These are phyloP conservation scores for Camptophora hylomeconis DNA, from an alignment of 2,329 filamentous ascomycete species.

Conservation along the genomic window DNA sequence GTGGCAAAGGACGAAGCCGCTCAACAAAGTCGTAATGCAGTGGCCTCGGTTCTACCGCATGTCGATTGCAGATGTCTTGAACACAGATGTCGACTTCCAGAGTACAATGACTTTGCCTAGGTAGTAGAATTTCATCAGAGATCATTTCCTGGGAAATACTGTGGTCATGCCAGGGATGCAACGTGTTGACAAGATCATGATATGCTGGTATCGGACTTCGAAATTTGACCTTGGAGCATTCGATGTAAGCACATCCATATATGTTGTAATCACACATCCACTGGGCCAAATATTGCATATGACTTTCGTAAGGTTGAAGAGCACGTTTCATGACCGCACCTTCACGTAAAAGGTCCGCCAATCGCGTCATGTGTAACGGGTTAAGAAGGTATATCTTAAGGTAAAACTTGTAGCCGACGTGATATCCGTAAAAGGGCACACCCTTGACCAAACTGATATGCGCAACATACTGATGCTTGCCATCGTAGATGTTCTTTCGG, in stretches of 20 bases:
- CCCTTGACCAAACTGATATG: conserved; percentile 88
- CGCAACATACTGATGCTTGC: conserved; percentile 63
- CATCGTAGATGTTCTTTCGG: conserved; percentile 58
- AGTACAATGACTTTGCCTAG: conserved; percentile 73
- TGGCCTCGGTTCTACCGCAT: conserved; percentile 58
- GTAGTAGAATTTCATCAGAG: conserved; percentile 50
- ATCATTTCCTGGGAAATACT: conserved; percentile 51
- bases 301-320: conserved; percentile 88
- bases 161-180: conserved; percentile 67
- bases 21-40: conserved; percentile 85
- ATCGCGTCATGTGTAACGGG: conserved; percentile 70
- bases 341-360: conserved; percentile 76
- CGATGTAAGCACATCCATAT: conserved; percentile 82
- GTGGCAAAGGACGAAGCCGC: conserved; percentile 46
- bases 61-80: conserved; percentile 74
- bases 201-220: conserved; percentile 61
- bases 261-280: conserved; percentile 99
- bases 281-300: conserved; percentile 81
- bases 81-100: conserved; percentile 84
- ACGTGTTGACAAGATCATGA: conserved; percentile 45
- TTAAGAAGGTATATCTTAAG: conserved; percentile 93
- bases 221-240: conserved; percentile 58
- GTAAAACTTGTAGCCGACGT: conserved; percentile 82
- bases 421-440: conserved; percentile 87
- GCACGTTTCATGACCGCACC: conserved; percentile 71